A percentile compares a stretch with the other conserved stretches of the same genome.
Evolutionary conservation across 2,329 filamentous ascomycete species (phyloP).

Genomic region (Apiospora phragmitis): DNA sequence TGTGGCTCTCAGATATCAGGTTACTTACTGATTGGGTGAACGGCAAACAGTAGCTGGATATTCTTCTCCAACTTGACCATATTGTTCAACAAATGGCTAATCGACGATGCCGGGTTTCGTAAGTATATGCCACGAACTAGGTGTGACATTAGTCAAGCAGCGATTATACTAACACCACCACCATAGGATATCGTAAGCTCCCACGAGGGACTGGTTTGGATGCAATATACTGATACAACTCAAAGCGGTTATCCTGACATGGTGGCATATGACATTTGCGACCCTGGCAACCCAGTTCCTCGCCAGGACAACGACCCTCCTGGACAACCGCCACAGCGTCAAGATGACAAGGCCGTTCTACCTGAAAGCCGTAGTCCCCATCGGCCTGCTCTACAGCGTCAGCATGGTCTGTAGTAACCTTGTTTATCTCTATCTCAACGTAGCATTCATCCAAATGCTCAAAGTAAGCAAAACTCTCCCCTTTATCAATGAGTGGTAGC

Average conservation of each 20-base stretch:
- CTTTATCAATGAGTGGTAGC: not conserved
- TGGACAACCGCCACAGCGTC: conserved; percentile 63
- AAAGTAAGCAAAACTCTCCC: conserved; percentile 40
- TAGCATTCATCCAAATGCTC: conserved; percentile 72
- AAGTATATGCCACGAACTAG: conserved; percentile 37
- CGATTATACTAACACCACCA: not conserved
- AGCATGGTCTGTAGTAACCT: conserved; percentile 68
- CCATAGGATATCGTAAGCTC: conserved; percentile 21
- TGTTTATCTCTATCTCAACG: conserved; percentile 67
- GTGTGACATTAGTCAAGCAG: not conserved
- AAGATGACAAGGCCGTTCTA: conserved; percentile 63
- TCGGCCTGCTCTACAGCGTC: conserved; percentile 65
- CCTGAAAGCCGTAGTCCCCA: conserved; percentile 63
- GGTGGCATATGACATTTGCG: conserved; percentile 69
- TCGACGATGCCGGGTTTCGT: conserved; percentile 75
- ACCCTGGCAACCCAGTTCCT: conserved; percentile 66
- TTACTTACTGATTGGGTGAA: not conserved
- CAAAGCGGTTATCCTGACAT: conserved; percentile 59
- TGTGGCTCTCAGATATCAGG: too few relatives aligned
- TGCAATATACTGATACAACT: not conserved
- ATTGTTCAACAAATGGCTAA: conserved; percentile 89
- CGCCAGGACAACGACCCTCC: conserved; percentile 61
- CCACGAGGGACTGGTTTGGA: not conserved
- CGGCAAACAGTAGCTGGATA: conserved; percentile 67
- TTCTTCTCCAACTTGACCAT: conserved; percentile 82